A percentile compares a stretch with the other conserved stretches of the same genome.
phyloP scores from a whole-genome alignment of 768 basidiomycete genomes.

The Rhodotorula paludigena region DNA sequence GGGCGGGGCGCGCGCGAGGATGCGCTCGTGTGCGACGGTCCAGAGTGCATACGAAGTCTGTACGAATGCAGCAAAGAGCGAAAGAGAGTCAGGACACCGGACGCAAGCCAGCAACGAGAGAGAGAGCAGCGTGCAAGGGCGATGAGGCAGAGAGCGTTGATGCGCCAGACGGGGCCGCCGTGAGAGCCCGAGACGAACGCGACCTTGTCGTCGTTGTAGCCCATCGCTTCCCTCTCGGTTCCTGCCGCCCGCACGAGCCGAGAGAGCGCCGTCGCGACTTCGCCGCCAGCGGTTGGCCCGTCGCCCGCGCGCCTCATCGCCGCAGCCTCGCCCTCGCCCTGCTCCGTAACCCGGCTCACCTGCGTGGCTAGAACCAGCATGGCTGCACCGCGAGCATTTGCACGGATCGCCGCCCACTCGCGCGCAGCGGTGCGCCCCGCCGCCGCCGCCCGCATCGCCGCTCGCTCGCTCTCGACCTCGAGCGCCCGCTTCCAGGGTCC shows the following conservation, averaged over 20 bases:
- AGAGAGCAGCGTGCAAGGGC: constrained; percentile 56
- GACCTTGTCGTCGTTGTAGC: constrained; percentile 74
- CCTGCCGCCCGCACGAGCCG: neutral
- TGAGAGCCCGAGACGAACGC: constrained; percentile 69
- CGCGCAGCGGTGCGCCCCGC: constrained; percentile 3
- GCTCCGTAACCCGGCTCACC: no score
- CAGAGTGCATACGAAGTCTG: constrained; percentile 72
- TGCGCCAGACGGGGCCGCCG: constrained; percentile 64
- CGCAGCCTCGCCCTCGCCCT: neutral
- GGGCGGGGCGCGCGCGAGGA: constrained; percentile 51
- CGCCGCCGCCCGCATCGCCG: neutral
- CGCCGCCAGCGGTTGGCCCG: neutral
- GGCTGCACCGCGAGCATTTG: constrained; percentile 19
- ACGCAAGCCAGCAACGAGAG: neutral
- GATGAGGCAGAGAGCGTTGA: constrained; percentile 64
- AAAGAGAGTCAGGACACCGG: neutral
- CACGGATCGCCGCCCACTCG: constrained; percentile 9
- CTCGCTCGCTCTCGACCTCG: constrained; percentile 24
- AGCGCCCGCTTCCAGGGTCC: constrained; percentile 12
- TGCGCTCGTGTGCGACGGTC: constrained; percentile 51
- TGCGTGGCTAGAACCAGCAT: neutral
- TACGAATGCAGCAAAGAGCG: neutral
- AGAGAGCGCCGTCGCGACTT: neutral
- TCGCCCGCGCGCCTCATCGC: no score
- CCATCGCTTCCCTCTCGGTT: neutral